phyloP scores from a whole-genome alignment of 2,329 filamentous ascomycete species.

The Fusarium poae region DNA sequence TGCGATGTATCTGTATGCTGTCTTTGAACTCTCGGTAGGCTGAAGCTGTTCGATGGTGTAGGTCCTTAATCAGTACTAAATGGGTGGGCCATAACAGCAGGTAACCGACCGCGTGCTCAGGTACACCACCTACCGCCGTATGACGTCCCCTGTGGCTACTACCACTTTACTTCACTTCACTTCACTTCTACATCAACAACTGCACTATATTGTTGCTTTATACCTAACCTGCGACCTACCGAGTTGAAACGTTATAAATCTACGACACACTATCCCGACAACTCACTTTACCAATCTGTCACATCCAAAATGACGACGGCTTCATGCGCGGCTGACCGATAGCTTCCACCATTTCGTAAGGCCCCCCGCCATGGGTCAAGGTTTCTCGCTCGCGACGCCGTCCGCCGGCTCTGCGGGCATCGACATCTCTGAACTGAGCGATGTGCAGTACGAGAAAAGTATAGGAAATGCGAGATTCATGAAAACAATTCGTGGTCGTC shows the following conservation, averaged over 20 bases:
- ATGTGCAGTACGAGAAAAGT: constrained; percentile 91
- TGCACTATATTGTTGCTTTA: not conserved
- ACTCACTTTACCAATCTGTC: not conserved
- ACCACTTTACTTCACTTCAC: constrained; percentile 17
- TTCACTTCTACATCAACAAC: constrained; percentile 9
- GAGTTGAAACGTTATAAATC: not conserved
- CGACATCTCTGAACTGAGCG: constrained; percentile 90
- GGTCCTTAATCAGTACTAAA: not conserved
- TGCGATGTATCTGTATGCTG: not conserved
- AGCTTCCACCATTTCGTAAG: constrained; percentile 43
- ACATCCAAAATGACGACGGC: constrained; percentile 46
- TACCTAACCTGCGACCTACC: not conserved
- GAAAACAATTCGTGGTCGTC: constrained; percentile 92
- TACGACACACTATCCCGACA: too few species aligned
- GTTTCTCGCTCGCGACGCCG: constrained; percentile 92
- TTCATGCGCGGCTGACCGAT: constrained; percentile 41
- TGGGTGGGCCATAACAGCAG: not conserved
- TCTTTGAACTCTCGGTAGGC: not conserved
- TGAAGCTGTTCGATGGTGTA: not conserved
- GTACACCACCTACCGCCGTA: constrained; percentile 21
- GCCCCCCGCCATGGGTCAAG: constrained; percentile 82
- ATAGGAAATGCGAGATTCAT: constrained; percentile 94
- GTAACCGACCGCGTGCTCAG: constrained; percentile 28
- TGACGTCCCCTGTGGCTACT: constrained; percentile 33
- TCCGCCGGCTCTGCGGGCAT: constrained; percentile 93